Evolutionary conservation across 257 asterid genomes (phyloP).

Genomic region (Solanum sejunctum): DNA sequence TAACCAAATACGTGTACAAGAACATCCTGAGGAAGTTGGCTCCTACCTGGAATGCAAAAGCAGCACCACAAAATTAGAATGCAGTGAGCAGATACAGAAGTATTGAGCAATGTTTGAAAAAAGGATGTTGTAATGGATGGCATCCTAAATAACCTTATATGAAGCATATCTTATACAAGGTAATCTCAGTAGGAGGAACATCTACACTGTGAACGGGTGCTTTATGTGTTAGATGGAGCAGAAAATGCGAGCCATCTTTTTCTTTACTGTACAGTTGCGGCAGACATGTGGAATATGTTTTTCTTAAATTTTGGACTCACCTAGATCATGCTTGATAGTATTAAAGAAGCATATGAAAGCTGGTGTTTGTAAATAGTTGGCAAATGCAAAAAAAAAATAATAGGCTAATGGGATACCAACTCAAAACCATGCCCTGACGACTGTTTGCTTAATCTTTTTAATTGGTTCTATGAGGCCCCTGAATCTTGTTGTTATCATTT

Average conservation of each 20-base stretch:
- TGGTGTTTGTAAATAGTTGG: not conserved
- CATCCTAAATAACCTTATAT: not conserved
- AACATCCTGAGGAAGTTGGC: constrained; percentile 55
- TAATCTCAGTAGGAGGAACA: not conserved
- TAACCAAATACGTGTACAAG: constrained; percentile 51
- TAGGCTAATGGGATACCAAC: not conserved
- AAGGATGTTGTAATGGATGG: not conserved
- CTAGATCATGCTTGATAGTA: not conserved
- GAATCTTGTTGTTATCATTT: not conserved
- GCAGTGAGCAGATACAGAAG: not conserved
- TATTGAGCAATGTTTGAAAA: not conserved
- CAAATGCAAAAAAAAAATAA: not conserved
- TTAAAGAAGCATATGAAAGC: not conserved
- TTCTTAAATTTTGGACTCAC: not conserved
- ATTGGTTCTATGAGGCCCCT: not conserved
- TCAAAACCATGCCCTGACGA: not conserved
- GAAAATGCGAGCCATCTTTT: not conserved
- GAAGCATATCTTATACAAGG: not conserved
- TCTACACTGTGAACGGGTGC: not conserved
- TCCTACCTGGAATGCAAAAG: constrained; percentile 25
- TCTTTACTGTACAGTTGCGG: not conserved
- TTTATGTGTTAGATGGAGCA: not conserved
- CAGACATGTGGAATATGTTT: not conserved
- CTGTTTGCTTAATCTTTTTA: not conserved
- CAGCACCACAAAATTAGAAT: not conserved